Percentiles rank a stretch among this genome's conserved stretches.
phyloP scores from a whole-genome alignment of 768 basidiomycete species.

The Calocybe gangraenosa region DNA sequence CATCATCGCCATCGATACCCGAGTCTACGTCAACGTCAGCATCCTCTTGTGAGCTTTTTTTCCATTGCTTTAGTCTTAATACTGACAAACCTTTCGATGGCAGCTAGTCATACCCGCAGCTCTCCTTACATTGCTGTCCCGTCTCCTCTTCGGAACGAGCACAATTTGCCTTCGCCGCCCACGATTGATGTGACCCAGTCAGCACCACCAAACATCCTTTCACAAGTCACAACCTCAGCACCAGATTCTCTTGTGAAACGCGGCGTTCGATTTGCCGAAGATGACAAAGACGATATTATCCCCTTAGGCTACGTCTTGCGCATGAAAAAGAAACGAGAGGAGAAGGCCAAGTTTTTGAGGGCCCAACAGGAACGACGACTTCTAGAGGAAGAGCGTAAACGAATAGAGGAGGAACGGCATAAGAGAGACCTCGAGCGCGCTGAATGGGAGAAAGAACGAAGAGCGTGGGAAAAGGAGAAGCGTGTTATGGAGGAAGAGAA shows the following conservation, averaged over 20 bases:
- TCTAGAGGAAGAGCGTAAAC: slow-evolving; percentile 42
- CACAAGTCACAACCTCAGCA: slow-evolving; percentile 5
- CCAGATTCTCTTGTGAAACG: slow-evolving; percentile 35
- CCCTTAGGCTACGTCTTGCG: slow-evolving; percentile 70
- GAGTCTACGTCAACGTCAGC: slow-evolving; percentile 12
- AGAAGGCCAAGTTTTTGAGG: slow-evolving; percentile 64
- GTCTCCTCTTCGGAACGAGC: slow-evolving; percentile 45
- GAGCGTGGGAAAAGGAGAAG: slow-evolving; percentile 43
- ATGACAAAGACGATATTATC: slow-evolving; percentile 63
- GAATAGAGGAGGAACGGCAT: slow-evolving; percentile 38
- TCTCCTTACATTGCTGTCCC: slow-evolving; percentile 38
- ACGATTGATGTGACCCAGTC: slow-evolving; percentile 1
- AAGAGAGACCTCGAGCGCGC: slow-evolving; percentile 41
- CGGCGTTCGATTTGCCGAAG: slow-evolving; percentile 63
- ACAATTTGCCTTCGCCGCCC: slow-evolving; percentile 18
- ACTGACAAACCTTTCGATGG: slow-evolving; percentile 17
- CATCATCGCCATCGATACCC: slow-evolving; percentile 6
- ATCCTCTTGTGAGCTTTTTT: slow-evolving; percentile 15
- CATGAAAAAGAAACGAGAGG: slow-evolving; percentile 67
- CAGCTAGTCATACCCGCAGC: slow-evolving; percentile 22
- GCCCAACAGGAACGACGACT: slow-evolving; percentile 53
- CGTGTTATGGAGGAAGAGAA: slow-evolving; percentile 50
- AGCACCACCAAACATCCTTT: not conserved
- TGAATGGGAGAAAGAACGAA: slow-evolving; percentile 48
- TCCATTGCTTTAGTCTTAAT: not conserved